Evolutionary conservation across 768 basidiomycete species (phyloP), one percentile per base, ranked within the genome.

Genomic region (Boletus huronensis): DNA sequence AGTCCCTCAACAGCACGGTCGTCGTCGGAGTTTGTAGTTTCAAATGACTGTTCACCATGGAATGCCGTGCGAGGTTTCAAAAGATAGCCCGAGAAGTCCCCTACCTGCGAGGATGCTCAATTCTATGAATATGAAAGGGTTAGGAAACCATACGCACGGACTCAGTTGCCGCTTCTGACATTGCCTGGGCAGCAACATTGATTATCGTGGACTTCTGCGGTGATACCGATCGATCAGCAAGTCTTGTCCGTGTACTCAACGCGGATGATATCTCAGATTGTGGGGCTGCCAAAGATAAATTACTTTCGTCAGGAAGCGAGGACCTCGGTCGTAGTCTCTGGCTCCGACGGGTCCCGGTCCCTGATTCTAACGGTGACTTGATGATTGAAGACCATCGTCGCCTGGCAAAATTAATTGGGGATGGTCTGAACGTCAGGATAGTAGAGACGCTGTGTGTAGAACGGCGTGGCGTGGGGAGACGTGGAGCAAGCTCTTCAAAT

Each of bases 361-460:
- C 74, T 54, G 69, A 66, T 39, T 69, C 70, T 52, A 70, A 57
- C 34, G 68, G 68, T 44, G 74, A 73, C 60, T 69, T 70, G 34
- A 73, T 64, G 21, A 68, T 62, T 39, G 76, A 77, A 56, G 73
- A 78, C 84, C 84, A 85, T 54, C 83, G 79, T 50, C 81, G 79
- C 60, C 78, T 79, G 8, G 84, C 83, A 64, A 82, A 84, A 59
- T 78, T 77, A 67, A 79, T 77, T n/a, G 84, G 84, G 35, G 82
- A 81, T 16, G 85, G 85, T 48, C 82, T 82, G 66, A 77, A 80
- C 23, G 78, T 79, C 61, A 83, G 62, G 29, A 79, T 74, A 28
- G 72, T 75, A 46, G 76, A 72, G 66, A 70, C 26, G 51, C 48
- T 53, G 34, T 62, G 54, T 26, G 46, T 46, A 42, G 52, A 46